Percentiles rank a stretch among this genome's conserved stretches.
These are phyloP conservation scores for Gossypium sturtianum DNA, from an alignment of 345 rosid species.

Conservation along the genomic window DNA sequence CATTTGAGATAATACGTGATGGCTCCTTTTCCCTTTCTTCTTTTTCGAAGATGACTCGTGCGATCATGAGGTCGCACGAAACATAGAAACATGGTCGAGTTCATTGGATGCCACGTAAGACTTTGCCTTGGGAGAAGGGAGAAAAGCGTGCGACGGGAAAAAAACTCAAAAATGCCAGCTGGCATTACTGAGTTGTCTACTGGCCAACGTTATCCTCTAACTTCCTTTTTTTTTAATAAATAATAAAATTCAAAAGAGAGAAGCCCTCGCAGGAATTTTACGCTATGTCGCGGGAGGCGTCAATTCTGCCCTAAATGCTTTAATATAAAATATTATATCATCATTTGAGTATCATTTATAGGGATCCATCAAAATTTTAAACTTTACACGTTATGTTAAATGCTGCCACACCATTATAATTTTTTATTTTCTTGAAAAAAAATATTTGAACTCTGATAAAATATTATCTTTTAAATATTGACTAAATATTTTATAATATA, in stretches of 20 bases:
- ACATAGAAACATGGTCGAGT: slow-evolving; percentile 3
- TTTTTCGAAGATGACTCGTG: slow-evolving; percentile 7
- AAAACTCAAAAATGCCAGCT: slow-evolving; percentile 38
- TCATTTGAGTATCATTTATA: too few species aligned
- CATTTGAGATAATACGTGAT: slow-evolving; percentile 10
- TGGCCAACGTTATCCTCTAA: slow-evolving; percentile 72
- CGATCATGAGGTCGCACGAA: not conserved
- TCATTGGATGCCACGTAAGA: slow-evolving; percentile 10
- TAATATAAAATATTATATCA: too few species aligned
- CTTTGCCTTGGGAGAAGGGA: slow-evolving; percentile 5
- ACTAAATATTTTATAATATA: too few species aligned
- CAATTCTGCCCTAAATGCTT: not conserved
- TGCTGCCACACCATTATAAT: too few species aligned
- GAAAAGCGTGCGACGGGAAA: slow-evolving; percentile 30
- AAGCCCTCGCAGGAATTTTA: not conserved
- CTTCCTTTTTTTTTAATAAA: slow-evolving; percentile 1
- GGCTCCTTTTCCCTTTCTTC: not conserved
- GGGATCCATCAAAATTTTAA: too few species aligned
- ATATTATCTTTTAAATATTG: too few species aligned
- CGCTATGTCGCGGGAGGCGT: not conserved
- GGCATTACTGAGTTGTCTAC: slow-evolving; percentile 41
- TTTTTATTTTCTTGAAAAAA: too few species aligned
- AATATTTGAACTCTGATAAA: too few species aligned
- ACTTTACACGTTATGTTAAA: too few species aligned
- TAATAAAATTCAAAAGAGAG: too few species aligned